Percentiles rank a stretch among this genome's conserved stretches.
These are phyloP conservation scores for Phytopythium litorale DNA, from an alignment of 352 stramenopile species.

Conservation along the genomic window DNA sequence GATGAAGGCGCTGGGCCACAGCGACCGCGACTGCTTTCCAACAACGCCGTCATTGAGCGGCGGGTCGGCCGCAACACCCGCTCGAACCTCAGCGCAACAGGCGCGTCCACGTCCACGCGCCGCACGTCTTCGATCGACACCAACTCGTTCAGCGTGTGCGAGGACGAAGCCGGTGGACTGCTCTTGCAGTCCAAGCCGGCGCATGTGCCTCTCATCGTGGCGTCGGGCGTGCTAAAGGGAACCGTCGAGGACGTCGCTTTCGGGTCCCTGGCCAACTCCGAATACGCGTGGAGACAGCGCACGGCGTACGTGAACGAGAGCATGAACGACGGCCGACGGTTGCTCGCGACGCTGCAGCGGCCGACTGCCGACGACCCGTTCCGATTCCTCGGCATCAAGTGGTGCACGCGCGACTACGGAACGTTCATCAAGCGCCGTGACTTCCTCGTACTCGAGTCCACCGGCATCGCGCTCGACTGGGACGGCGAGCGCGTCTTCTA, in stretches of 20 bases:
- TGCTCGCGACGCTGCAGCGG: conserved; percentile 37
- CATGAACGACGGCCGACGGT: conserved; percentile 26
- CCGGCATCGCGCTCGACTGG: conserved; percentile 30
- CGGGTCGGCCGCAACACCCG: conserved; percentile 16
- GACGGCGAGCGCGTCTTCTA: conserved; percentile 35
- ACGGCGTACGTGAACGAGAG: conserved; percentile 35
- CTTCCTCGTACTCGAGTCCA: conserved; percentile 33
- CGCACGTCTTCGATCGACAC: conserved; percentile 10
- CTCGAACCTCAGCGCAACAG: conserved; percentile 22
- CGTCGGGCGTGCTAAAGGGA: conserved; percentile 32
- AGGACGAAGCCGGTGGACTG: conserved; percentile 23
- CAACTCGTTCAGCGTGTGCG: conserved; percentile 37
- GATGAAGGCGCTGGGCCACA: conserved; percentile 19
- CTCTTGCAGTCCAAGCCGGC: conserved; percentile 31
- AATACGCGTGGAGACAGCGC: conserved; percentile 32
- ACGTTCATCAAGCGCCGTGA: conserved; percentile 40
- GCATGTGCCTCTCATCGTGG: conserved; percentile 28
- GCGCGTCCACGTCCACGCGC: conserved; percentile 4
- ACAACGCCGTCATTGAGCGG: conserved; percentile 29
- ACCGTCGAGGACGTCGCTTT: conserved; percentile 45
- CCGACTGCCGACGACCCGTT: conserved; percentile 46
- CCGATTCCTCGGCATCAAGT: conserved; percentile 49
- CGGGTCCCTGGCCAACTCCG: conserved; percentile 28
- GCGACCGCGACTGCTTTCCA: conserved; percentile 40
- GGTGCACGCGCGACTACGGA: conserved; percentile 24